Base-by-base conservation (phyloP, 345 rosid species). In the Corchorus olitorius region DNA sequence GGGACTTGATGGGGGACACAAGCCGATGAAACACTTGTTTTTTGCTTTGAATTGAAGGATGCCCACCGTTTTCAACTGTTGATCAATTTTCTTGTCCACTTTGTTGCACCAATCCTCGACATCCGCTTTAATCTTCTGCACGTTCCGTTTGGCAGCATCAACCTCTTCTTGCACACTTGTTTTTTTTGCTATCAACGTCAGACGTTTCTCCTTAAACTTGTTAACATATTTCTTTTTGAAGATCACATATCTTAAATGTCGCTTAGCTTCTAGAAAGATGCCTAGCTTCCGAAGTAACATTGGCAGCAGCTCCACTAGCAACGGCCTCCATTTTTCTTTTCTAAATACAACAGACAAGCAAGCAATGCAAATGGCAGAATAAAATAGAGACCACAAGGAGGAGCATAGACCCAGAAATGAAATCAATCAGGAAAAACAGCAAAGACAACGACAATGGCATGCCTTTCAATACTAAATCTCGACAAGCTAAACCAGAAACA, bases 41-140 rank as follows among this genome's bases (percentile, higher is more conserved):
- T 87, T 89, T 77, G 89, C 95, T 78, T 22, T 59, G 8, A 2
- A 4, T 4, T 11, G 6, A 22, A 8, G n/a, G 4, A 92, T 97
- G 59, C 8, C 8, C 54, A 8, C 54, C 8, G 87, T 89, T 73
- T 92, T 96, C 84, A 92, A 97, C 73, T 92, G 94, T 83, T 94
- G 96, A 78, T 90, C 95, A 78, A 94, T 92, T 77, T 94, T 96
- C 60, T 92, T 96, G 83, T 92, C 98, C 79, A 94, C 75, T 67
- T 90, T 95, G 77, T 94, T 90, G 77, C 87, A 90, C 76, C 96
- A 85, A 7, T 87, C 92, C 66, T 94, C 98, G 68, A 94, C 83
- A 6, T 78, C 20, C 73, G 93, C 84, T 78, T 94, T 94, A 10
- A 92, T 90, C 75, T 83, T 94, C 94, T 50, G 5, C 16, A 14